Evolutionary conservation across 2,329 filamentous ascomycete species (phyloP).

Genomic region (Calonectria ilicicola): DNA sequence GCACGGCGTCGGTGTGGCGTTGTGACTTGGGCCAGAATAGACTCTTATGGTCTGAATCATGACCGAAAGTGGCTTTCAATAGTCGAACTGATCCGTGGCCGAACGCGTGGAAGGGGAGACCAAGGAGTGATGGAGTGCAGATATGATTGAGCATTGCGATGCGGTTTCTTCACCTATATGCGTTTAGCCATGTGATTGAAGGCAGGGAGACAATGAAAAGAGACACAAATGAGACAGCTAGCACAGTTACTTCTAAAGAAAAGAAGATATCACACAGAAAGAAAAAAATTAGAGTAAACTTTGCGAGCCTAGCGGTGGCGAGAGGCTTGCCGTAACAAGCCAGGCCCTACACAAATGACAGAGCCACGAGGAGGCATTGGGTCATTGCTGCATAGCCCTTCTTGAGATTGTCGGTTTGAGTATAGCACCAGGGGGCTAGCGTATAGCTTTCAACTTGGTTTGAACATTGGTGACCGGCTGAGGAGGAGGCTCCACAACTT

Average conservation of each 20-base stretch:
- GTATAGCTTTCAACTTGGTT: background rate
- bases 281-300: background rate
- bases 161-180: no score
- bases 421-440: constrained; percentile 4
- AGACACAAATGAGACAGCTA: no score
- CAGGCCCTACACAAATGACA: background rate
- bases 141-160: background rate
- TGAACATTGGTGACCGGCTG: background rate
- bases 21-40: background rate
- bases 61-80: background rate
- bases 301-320: background rate
- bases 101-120: background rate
- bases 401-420: background rate
- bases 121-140: background rate
- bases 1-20: background rate
- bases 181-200: background rate
- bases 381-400: background rate
- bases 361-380: background rate
- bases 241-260: background rate
- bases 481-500: background rate
- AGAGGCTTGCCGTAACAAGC: background rate
- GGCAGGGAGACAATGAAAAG: no score
- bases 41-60: background rate
- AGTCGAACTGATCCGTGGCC: background rate
- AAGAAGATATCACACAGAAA: no score